Evolutionary conservation across 129 eudicot species (phyloP).

Genomic region (Logfia minima): DNA sequence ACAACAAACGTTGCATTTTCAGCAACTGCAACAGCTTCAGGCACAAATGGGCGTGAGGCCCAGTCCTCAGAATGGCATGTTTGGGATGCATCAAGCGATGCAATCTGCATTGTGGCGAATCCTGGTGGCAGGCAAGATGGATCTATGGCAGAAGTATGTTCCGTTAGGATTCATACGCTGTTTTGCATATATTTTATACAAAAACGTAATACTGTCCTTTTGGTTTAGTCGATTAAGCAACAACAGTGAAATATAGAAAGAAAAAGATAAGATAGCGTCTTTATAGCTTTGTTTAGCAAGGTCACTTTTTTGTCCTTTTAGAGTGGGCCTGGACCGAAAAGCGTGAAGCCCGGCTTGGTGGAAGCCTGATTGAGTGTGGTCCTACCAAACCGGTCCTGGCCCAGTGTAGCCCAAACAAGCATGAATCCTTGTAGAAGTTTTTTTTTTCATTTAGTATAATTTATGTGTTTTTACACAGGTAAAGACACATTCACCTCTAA

Average conservation of each 20-base stretch:
- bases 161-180: conserved; percentile 25
- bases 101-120: conserved; percentile 38
- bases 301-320: not conserved
- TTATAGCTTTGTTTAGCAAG: not conserved
- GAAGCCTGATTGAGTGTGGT: no score
- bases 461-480: no score
- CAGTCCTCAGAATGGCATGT: conserved; percentile 47
- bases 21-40: conserved; percentile 59
- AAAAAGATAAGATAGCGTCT: not conserved
- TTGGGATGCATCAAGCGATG: conserved; percentile 47
- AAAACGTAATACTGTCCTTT: not conserved
- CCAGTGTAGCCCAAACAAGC: not conserved
- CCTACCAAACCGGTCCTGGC: no score
- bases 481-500: no score
- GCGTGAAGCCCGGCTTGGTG: no score
- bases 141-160: conserved; percentile 17
- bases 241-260: not conserved
- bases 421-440: not conserved
- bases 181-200: not conserved
- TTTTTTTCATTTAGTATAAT: no score
- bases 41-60: conserved; percentile 56
- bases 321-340: not conserved
- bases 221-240: conserved; percentile 3
- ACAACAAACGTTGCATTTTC: conserved; percentile 52
- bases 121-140: conserved; percentile 44